Evolutionary conservation across 768 basidiomycete species (phyloP).

Genomic region (Tricholoma hemisulphureum): DNA sequence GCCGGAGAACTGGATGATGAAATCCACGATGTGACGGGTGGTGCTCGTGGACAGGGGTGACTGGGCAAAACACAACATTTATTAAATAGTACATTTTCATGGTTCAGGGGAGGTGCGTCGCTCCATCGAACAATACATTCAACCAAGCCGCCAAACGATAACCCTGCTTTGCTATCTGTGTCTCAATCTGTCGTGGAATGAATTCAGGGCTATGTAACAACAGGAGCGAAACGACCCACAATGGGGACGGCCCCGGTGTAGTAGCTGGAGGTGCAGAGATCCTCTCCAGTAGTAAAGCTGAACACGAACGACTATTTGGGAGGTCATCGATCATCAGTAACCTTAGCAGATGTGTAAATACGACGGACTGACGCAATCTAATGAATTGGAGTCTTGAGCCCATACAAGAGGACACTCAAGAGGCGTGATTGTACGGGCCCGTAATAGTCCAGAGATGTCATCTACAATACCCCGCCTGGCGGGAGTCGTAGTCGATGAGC

Average conservation of each 20-base stretch:
- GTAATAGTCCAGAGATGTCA: slow-evolving; percentile 31
- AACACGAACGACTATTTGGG: slow-evolving; percentile 41
- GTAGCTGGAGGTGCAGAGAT: slow-evolving; percentile 46
- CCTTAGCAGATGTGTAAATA: not conserved
- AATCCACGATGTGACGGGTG: no score
- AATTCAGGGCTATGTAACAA: not conserved
- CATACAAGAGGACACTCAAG: slow-evolving; percentile 48
- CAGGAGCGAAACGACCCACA: slow-evolving; percentile 19
- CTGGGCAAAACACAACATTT: no score
- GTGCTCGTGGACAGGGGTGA: no score
- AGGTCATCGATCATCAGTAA: not conserved
- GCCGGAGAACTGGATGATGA: no score
- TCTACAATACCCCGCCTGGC: slow-evolving; percentile 28
- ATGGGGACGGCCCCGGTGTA: slow-evolving; percentile 35
- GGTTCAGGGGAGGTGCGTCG: slow-evolving; percentile 34
- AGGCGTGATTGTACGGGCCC: slow-evolving; percentile 33
- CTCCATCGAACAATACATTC: slow-evolving; percentile 46
- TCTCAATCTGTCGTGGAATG: slow-evolving; percentile 34
- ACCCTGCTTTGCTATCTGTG: slow-evolving; percentile 47
- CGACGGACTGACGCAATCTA: slow-evolving; percentile 39
- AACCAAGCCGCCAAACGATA: slow-evolving; percentile 51
- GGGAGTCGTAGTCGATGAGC: slow-evolving; percentile 36
- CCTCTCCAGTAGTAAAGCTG: slow-evolving; percentile 35
- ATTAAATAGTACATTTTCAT: no score
- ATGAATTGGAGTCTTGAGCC: slow-evolving; percentile 44